Percentiles rank a stretch among this genome's conserved stretches.
These are phyloP conservation scores for Thyridium curvatum DNA, from an alignment of 2,329 filamentous ascomycete genomes.

Conservation along the genomic window DNA sequence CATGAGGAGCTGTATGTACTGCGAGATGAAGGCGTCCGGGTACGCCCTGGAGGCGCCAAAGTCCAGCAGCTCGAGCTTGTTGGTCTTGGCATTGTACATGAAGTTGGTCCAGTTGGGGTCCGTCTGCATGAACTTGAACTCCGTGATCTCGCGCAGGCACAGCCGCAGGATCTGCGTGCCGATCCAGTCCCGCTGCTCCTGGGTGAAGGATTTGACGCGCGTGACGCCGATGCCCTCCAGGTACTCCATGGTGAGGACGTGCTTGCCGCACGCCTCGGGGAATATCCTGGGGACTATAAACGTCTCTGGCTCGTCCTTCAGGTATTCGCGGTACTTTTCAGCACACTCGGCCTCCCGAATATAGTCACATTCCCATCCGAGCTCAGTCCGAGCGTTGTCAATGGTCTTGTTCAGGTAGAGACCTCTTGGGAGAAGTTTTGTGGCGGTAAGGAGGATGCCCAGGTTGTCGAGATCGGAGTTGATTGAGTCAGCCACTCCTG, in stretches of 20 bases:
- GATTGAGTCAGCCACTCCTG: conserved; percentile 91
- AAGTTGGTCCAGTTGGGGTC: conserved; percentile 99
- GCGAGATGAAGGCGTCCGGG: conserved; percentile 69
- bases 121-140: conserved; percentile 98
- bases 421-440: conserved; percentile 81
- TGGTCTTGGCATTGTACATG: conserved; percentile 68
- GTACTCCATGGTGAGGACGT: conserved; percentile 72
- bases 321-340: conserved; percentile 66
- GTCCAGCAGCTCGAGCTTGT: conserved; percentile 83
- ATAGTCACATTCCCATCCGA: conserved; percentile 98
- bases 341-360: conserved; percentile 79
- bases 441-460: conserved; percentile 82
- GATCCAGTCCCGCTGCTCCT: conserved; percentile 90
- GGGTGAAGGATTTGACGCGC: conserved; percentile 66
- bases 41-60: conserved; percentile 91
- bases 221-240: conserved; percentile 85
- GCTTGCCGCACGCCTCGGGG: conserved; percentile 13
- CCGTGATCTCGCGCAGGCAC: conserved; percentile 85
- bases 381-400: conserved; percentile 83
- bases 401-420: conserved; percentile 97
- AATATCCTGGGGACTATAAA: conserved; percentile 63
- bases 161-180: conserved; percentile 89
- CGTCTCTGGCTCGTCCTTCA: conserved; percentile 62
- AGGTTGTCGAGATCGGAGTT: conserved; percentile 95
- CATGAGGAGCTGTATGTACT: conserved; percentile 73